phyloP scores from a whole-genome alignment of 108 stramenopile species.

The Pseudonitzschia multistriata region DNA sequence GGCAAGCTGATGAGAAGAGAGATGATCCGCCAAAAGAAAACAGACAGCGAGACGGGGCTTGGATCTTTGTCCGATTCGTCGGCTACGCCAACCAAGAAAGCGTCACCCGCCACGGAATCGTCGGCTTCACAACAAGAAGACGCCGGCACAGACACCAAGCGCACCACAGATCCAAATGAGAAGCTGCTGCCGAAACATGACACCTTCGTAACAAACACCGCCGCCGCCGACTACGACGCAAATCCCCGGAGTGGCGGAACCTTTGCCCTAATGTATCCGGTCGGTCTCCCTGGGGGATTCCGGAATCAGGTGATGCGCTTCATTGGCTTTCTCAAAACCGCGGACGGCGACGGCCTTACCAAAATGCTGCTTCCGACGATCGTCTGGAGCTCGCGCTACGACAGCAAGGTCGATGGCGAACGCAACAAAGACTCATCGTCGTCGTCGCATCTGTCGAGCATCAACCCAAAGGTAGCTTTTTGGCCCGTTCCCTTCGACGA shows the following conservation, averaged over 20 bases:
- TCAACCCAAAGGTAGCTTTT: constrained; percentile 9
- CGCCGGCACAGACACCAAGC: no score
- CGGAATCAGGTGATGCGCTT: constrained; percentile 79
- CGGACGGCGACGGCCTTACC: constrained; percentile 18
- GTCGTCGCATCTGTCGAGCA: background rate
- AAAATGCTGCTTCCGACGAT: constrained; percentile 58
- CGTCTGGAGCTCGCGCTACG: constrained; percentile 40
- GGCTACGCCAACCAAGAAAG: no score
- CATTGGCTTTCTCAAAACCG: constrained; percentile 47
- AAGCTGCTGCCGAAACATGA: no score
- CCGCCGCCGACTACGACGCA: background rate
- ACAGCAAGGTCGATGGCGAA: background rate
- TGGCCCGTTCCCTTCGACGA: constrained; percentile 52
- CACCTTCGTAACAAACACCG: background rate
- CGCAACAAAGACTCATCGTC: background rate
- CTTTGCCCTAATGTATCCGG: constrained; percentile 46
- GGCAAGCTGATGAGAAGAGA: no score
- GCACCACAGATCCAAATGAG: no score
- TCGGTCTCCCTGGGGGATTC: constrained; percentile 60
- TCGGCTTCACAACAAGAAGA: no score
- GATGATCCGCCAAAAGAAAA: no score
- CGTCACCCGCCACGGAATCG: no score
- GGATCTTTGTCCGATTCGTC: no score
- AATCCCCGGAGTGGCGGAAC: background rate
- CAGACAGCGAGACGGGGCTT: no score